Conservation (phyloP, 2,329 filamentous ascomycete species). For the Talaromyces sp. region DNA sequence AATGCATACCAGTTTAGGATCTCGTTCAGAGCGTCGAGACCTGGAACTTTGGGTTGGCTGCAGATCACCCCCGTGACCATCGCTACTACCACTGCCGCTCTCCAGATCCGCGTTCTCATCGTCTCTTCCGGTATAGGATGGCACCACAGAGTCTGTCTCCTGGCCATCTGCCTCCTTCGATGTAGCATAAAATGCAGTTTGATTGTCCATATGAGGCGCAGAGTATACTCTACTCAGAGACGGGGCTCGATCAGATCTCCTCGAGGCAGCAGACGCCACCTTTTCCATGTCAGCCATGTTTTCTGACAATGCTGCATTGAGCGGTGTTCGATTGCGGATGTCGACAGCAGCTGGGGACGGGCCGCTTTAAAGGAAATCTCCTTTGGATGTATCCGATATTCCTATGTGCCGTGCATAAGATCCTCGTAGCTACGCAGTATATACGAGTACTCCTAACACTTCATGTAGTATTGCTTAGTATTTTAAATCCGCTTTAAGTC, state of each 20-base stretch:
- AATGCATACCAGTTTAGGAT: constrained; percentile 14
- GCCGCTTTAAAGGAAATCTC: neutral
- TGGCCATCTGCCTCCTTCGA: neutral
- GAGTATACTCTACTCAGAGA: constrained; percentile 14
- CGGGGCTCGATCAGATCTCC: neutral
- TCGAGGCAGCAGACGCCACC: constrained; percentile 12
- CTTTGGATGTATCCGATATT: neutral
- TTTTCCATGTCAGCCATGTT: constrained; percentile 17
- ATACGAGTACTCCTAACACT: neutral
- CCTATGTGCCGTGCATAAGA: neutral
- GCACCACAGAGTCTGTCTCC: constrained; percentile 2
- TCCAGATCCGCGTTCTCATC: constrained; percentile 9
- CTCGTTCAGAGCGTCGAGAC: constrained; percentile 13
- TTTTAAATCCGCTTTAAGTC: neutral
- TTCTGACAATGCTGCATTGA: neutral
- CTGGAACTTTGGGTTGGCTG: constrained; percentile 10
- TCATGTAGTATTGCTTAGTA: neutral
- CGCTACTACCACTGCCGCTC: neutral
- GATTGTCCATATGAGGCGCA: constrained; percentile 17
- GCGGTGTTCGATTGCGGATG: neutral
- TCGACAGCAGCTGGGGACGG: neutral
- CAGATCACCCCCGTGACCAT: neutral
- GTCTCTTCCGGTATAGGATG: neutral
- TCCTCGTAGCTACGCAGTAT: neutral
- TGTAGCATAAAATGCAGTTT: constrained; percentile 9